Percentiles rank a stretch among this genome's conserved stretches.
phyloP scores from a whole-genome alignment of 768 basidiomycete genomes.

The Hortiboletus campestris region DNA sequence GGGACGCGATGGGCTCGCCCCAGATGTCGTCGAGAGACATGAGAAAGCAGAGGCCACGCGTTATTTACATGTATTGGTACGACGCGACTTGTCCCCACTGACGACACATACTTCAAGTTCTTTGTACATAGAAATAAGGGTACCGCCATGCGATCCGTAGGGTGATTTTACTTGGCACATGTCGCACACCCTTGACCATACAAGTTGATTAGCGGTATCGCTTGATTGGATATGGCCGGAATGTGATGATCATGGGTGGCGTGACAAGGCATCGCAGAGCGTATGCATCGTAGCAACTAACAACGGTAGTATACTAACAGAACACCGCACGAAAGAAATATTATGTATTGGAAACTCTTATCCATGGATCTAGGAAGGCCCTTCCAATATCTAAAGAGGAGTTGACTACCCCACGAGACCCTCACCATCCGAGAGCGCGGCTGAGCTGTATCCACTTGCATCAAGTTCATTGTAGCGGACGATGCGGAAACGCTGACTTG shows the following conservation, averaged over 20 bases:
- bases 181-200: no score
- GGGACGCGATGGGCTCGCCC: constrained; percentile 47
- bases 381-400: not conserved
- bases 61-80: constrained; percentile 28
- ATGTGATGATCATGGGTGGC: not conserved
- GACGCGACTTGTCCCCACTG: not conserved
- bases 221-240: no score
- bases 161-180: no score
- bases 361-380: not conserved
- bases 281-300: constrained; percentile 14
- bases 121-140: no score
- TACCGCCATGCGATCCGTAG: no score
- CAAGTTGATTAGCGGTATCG: no score
- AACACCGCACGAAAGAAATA: not conserved
- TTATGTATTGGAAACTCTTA: constrained; percentile 7
- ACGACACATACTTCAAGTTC: no score
- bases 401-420: constrained; percentile 40
- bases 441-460: constrained; percentile 49
- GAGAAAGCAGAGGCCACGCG: constrained; percentile 17
- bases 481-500: constrained; percentile 69
- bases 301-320: not conserved
- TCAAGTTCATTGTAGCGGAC: constrained; percentile 56
- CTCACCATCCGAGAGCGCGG: constrained; percentile 58
- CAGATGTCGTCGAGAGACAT: constrained; percentile 57
- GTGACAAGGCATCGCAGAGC: constrained; percentile 12